These are phyloP conservation scores for Schizophyllum amplum DNA, from an alignment of 1,284 basidiomycete genomes.

Conservation along the genomic window DNA sequence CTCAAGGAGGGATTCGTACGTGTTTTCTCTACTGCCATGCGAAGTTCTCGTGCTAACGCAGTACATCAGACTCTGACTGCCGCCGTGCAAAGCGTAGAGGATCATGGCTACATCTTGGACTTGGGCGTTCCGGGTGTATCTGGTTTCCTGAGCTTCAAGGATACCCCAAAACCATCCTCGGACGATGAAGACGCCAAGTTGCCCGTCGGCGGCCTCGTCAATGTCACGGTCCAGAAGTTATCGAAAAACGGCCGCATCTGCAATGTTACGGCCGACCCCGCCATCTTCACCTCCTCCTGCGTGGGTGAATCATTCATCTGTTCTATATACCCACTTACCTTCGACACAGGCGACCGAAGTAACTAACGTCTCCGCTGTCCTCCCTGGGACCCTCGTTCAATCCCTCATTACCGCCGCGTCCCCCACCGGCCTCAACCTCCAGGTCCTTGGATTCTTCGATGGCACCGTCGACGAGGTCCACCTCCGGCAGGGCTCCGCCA, in stretches of 20 bases:
- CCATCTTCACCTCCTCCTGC: conserved; percentile 37
- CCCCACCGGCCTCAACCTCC: conserved; percentile 78
- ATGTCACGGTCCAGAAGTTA: conserved; percentile 54
- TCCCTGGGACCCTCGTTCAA: conserved; percentile 86
- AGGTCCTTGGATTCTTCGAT: conserved; percentile 90
- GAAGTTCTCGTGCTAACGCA: no score
- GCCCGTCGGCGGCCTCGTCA: conserved; percentile 59
- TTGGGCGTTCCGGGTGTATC: conserved; percentile 71
- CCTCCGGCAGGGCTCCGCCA: conserved; percentile 43
- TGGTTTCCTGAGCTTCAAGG: conserved; percentile 75
- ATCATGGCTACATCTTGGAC: conserved; percentile 91
- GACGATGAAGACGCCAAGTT: conserved; percentile 20
- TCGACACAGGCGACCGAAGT: conserved; percentile 57
- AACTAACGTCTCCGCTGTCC: conserved; percentile 71
- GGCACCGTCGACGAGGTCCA: conserved; percentile 88
- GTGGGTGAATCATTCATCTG: conserved; percentile 32
- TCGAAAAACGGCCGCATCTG: conserved; percentile 68
- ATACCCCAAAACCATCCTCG: conserved; percentile 16
- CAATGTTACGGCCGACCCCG: conserved; percentile 46
- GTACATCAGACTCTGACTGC: conserved; percentile 73
- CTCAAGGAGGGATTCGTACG: conserved; percentile 69
- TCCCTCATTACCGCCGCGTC: conserved; percentile 79
- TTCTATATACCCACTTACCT: conserved; percentile 7
- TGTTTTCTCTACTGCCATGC: no score
- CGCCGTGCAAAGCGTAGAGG: conserved; percentile 82